Percentiles rank a stretch among this genome's conserved stretches.
These are phyloP conservation scores for Hyaloraphidium curvatum DNA, from an alignment of 192 early-diverging fungal genomes.

Conservation along the genomic window DNA sequence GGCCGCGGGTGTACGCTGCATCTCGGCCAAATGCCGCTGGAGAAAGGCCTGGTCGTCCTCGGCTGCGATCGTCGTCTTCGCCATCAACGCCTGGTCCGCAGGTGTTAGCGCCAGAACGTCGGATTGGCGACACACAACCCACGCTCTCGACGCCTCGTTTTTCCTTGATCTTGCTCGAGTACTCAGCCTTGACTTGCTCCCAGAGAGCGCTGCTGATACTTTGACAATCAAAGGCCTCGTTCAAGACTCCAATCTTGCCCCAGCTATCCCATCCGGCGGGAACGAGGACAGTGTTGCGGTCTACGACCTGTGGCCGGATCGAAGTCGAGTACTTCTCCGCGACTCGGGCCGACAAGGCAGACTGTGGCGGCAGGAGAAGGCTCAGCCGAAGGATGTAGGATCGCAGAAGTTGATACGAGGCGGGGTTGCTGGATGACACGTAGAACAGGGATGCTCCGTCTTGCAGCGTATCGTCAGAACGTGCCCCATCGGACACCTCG, in stretches of 20 bases:
- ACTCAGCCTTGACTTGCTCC: background rate
- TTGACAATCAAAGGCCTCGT: slow-evolving; percentile 52
- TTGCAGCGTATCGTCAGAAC: slow-evolving; percentile 10
- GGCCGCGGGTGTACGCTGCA: slow-evolving; percentile 22
- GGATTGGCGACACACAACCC: too few species aligned
- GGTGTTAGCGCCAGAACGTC: too few species aligned
- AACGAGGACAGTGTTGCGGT: slow-evolving; percentile 70
- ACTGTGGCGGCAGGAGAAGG: slow-evolving; percentile 14
- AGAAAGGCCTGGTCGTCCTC: slow-evolving; percentile 83
- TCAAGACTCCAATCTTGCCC: slow-evolving; percentile 61
- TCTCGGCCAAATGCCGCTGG: slow-evolving; percentile 50
- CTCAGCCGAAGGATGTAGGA: slow-evolving; percentile 64
- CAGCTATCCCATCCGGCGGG: slow-evolving; percentile 88
- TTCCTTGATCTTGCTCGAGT: background rate
- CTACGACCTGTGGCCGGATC: slow-evolving; percentile 57
- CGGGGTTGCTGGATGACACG: slow-evolving; percentile 58
- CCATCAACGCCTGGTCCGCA: slow-evolving; percentile 24
- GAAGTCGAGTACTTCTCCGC: slow-evolving; percentile 3
- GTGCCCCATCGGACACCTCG: background rate
- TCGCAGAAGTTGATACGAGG: slow-evolving; percentile 54
- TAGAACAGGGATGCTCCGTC: slow-evolving; percentile 82
- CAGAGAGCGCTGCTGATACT: background rate
- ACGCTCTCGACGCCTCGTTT: background rate
- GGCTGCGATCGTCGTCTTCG: slow-evolving; percentile 42
- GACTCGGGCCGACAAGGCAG: slow-evolving; percentile 2